Percentiles rank a stretch among this genome's conserved stretches.
Evolutionary conservation across 495 filamentous ascomycete genomes (phyloP).

Genomic region (Penicillium goetzii): DNA sequence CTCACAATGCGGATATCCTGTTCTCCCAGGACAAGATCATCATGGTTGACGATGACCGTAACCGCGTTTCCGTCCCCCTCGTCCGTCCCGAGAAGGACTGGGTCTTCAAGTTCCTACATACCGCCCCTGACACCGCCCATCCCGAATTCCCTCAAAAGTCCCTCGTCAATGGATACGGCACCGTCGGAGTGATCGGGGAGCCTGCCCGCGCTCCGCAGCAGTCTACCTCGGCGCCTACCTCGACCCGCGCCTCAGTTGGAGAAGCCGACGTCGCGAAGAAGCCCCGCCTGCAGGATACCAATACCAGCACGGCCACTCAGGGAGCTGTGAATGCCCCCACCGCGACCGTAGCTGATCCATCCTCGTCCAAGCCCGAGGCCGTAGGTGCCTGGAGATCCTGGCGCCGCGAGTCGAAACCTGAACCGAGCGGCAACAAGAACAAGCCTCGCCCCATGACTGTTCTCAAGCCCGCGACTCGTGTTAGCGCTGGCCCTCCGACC

Average conservation of each 20-base stretch:
- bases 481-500: conserved; percentile 38
- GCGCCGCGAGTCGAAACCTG: conserved; percentile 61
- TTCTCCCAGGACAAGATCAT: conserved; percentile 90
- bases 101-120: conserved; percentile 75
- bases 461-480: conserved; percentile 61
- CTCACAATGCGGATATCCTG: conserved; percentile 86
- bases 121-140: conserved; percentile 46
- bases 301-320: neutral
- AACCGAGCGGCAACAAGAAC: conserved; percentile 51
- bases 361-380: conserved; percentile 49
- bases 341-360: conserved; percentile 32
- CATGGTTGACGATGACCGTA: conserved; percentile 82
- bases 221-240: conserved; percentile 29
- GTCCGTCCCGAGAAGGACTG: conserved; percentile 89
- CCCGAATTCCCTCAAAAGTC: conserved; percentile 9
- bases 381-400: conserved; percentile 68
- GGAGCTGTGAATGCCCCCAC: neutral
- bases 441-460: conserved; percentile 73
- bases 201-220: conserved; percentile 19
- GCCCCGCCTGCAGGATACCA: conserved; percentile 22
- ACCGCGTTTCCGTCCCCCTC: conserved; percentile 89
- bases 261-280: conserved; percentile 45
- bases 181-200: conserved; percentile 39
- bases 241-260: conserved; percentile 34
- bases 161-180: conserved; percentile 25